A percentile compares a stretch with the other conserved stretches of the same genome.
Conservation (phyloP, 148 eudicot species). For the Rhododendron ferrugineum region DNA sequence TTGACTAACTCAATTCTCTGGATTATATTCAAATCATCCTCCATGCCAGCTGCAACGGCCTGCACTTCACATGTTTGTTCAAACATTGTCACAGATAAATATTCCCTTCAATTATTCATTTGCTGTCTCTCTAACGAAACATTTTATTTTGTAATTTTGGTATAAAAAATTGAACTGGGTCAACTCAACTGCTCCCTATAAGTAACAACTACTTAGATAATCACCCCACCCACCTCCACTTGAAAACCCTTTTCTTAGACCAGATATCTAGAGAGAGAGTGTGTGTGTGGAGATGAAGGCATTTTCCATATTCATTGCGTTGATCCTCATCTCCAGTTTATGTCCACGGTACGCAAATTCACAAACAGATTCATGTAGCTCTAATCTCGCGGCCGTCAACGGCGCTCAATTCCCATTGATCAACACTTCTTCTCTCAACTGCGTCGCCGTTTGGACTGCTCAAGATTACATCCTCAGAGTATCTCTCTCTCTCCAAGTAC, state of each 20-base stretch:
- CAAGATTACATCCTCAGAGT: conserved; percentile 62
- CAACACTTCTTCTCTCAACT: conserved; percentile 45
- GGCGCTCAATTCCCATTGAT: conserved; percentile 24
- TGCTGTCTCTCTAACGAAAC: neutral
- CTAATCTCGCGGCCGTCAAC: conserved; percentile 23
- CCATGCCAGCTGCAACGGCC: neutral
- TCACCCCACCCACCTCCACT: conserved; percentile 20
- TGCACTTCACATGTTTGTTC: neutral
- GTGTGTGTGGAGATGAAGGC: conserved; percentile 22
- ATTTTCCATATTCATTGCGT: conserved; percentile 21
- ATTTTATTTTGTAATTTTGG: neutral
- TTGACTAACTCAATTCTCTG: neutral
- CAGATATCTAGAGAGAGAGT: conserved; percentile 9
- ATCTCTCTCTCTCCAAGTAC: conserved; percentile 5
- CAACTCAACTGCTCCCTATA: neutral
- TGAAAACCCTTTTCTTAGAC: neutral
- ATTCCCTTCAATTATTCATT: neutral
- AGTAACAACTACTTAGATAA: neutral
- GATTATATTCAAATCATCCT: neutral
- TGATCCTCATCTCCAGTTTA: conserved; percentile 25
- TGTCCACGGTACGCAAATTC: conserved; percentile 29
- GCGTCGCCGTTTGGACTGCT: conserved; percentile 48
- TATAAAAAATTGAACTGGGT: neutral
- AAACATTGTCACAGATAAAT: neutral
- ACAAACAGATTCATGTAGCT: conserved; percentile 56